Conservation (phyloP, 306 rosid species). For the Dicorynia guianensis region DNA sequence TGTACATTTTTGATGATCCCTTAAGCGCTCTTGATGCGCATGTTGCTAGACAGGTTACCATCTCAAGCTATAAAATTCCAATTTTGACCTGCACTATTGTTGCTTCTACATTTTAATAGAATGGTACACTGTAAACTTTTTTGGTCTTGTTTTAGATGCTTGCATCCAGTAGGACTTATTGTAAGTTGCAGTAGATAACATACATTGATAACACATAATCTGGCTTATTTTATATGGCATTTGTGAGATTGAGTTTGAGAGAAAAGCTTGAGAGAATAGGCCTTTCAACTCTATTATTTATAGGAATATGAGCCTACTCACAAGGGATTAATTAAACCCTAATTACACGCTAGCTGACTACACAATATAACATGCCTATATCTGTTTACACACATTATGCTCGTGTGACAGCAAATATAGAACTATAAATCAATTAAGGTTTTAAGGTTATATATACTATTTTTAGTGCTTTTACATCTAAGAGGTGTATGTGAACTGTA, state of each 20-base stretch:
- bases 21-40: constrained; percentile 96
- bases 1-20: constrained; percentile 90
- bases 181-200: background rate
- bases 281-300: too few relatives aligned
- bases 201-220: background rate
- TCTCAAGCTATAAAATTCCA: constrained; percentile 33
- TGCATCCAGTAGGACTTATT: background rate
- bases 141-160: constrained; percentile 22
- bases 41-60: constrained; percentile 84
- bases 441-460: too few relatives aligned
- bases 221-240: background rate
- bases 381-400: too few relatives aligned
- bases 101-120: constrained; percentile 10
- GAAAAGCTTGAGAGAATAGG: too few relatives aligned
- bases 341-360: too few relatives aligned
- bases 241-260: background rate
- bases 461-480: too few relatives aligned
- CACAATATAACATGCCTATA: too few relatives aligned
- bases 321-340: too few relatives aligned
- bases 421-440: too few relatives aligned
- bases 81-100: constrained; percentile 28
- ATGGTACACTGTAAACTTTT: constrained; percentile 25
- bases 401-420: too few relatives aligned
- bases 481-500: too few relatives aligned
- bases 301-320: too few relatives aligned